A percentile compares a stretch with the other conserved stretches of the same genome.
Evolutionary conservation across 768 basidiomycete genomes (phyloP).

Genomic region (Arthromyces matolae): DNA sequence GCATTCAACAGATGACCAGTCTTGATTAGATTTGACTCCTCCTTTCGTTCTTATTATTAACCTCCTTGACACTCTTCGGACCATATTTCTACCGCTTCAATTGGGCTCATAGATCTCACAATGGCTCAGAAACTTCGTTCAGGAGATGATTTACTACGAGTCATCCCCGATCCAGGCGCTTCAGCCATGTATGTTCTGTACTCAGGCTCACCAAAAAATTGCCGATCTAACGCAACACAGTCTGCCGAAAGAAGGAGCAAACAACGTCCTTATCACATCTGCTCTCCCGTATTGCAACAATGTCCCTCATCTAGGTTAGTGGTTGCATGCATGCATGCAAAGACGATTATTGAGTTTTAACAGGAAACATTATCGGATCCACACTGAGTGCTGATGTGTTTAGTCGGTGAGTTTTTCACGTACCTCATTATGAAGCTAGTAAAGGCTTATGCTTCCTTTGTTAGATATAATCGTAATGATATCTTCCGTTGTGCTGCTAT

Average conservation of each 20-base stretch:
- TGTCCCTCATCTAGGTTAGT: conserved; percentile 88
- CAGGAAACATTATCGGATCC: conserved; percentile 91
- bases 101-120: background rate
- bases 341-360: conserved; percentile 6
- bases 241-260: conserved; percentile 78
- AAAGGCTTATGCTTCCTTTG: conserved; percentile 1
- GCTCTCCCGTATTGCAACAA: conserved; percentile 97
- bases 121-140: conserved; percentile 54
- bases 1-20: conserved; percentile 91
- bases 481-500: background rate
- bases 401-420: conserved; percentile 77
- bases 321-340: conserved; percentile 11
- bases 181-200: conserved; percentile 43
- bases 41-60: conserved; percentile 5
- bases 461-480: conserved; percentile 56
- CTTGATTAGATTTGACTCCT: conserved; percentile 31
- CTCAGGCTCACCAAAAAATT: conserved; percentile 11
- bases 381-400: conserved; percentile 96
- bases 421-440: background rate
- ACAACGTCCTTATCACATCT: conserved; percentile 89
- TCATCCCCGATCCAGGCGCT: conserved; percentile 50
- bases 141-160: conserved; percentile 45
- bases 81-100: conserved; percentile 9
- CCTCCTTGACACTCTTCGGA: conserved; percentile 7
- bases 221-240: conserved; percentile 25